Conservation (phyloP, 768 basidiomycete genomes). For the Ramaria sp. region DNA sequence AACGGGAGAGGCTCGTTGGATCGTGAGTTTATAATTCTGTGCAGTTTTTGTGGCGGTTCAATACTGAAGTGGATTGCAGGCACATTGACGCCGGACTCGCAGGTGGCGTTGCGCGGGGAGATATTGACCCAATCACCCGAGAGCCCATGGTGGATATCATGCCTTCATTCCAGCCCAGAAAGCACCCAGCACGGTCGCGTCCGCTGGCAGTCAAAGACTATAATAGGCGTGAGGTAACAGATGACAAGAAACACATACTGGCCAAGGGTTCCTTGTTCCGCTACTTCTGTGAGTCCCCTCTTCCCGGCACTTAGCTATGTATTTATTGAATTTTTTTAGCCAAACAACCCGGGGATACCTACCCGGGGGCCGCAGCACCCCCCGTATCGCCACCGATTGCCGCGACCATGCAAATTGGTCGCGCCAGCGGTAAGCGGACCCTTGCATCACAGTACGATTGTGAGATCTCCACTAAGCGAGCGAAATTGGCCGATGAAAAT, state of each 20-base stretch:
- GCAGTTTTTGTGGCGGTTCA: neutral
- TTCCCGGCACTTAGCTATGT: slow-evolving; percentile 27
- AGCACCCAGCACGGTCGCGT: slow-evolving; percentile 21
- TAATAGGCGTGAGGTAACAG: slow-evolving; percentile 22
- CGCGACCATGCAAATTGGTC: slow-evolving; percentile 28
- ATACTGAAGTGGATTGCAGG: slow-evolving; percentile 27
- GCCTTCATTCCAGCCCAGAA: slow-evolving; percentile 45
- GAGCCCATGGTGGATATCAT: slow-evolving; percentile 69
- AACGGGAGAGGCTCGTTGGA: slow-evolving; percentile 64
- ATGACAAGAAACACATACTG: slow-evolving; percentile 35
- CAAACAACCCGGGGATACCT: slow-evolving; percentile 10
- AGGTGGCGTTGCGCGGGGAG: slow-evolving; percentile 53
- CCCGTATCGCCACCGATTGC: slow-evolving; percentile 12
- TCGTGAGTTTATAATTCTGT: slow-evolving; percentile 31
- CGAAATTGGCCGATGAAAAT: neutral
- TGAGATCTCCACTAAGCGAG: slow-evolving; percentile 41
- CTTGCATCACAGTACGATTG: slow-evolving; percentile 61
- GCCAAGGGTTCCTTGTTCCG: slow-evolving; percentile 34
- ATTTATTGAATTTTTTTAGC: slow-evolving; percentile 26
- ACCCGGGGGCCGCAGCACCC: slow-evolving; percentile 16
- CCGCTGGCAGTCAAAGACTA: slow-evolving; percentile 15
- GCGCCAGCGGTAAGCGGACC: slow-evolving; percentile 67
- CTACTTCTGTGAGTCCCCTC: slow-evolving; percentile 49
- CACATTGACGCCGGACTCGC: slow-evolving; percentile 56
- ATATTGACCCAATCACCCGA: slow-evolving; percentile 59